A percentile compares a stretch with the other conserved stretches of the same genome.
phyloP scores from a whole-genome alignment of 2,329 filamentous ascomycete genomes.

The Pestalotiopsis sp. region DNA sequence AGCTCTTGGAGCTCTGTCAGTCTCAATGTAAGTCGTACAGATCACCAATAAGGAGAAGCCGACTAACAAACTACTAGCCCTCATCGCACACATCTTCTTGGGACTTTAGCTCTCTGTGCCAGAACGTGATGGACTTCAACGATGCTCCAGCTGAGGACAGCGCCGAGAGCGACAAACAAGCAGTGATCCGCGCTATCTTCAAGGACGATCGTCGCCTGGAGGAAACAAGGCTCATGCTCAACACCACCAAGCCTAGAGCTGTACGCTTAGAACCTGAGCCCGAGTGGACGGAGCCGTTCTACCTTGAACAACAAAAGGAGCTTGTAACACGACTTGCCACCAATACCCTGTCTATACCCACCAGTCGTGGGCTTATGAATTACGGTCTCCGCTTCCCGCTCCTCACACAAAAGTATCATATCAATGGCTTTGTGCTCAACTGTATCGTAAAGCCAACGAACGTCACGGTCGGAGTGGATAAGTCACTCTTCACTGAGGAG shows the following conservation, averaged over 20 bases:
- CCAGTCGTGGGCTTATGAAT: slow-evolving; percentile 84
- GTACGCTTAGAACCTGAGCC: slow-evolving; percentile 77
- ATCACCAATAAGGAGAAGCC: background rate
- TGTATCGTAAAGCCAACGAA: slow-evolving; percentile 92
- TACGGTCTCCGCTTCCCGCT: slow-evolving; percentile 87
- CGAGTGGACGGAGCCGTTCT: slow-evolving; percentile 81
- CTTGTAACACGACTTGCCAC: slow-evolving; percentile 84
- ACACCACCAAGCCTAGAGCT: slow-evolving; percentile 77
- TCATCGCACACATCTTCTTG: slow-evolving; percentile 68
- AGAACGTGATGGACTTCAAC: slow-evolving; percentile 62
- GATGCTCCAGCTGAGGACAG: slow-evolving; percentile 72
- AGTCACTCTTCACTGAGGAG: slow-evolving; percentile 85
- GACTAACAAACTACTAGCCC: slow-evolving; percentile 41
- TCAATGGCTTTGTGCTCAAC: slow-evolving; percentile 88
- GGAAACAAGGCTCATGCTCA: slow-evolving; percentile 83
- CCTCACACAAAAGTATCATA: slow-evolving; percentile 87
- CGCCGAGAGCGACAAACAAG: slow-evolving; percentile 80
- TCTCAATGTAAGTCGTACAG: slow-evolving; percentile 41
- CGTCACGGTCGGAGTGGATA: slow-evolving; percentile 91
- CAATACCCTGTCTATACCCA: slow-evolving; percentile 84
- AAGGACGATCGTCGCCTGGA: slow-evolving; percentile 86
- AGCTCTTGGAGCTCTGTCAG: slow-evolving; percentile 37
- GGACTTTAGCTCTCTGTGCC: slow-evolving; percentile 80
- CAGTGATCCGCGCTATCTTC: slow-evolving; percentile 85
- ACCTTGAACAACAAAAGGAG: slow-evolving; percentile 90